Conservation (phyloP, 2,329 filamentous ascomycete species). For the Thielaviopsis punctulata region DNA sequence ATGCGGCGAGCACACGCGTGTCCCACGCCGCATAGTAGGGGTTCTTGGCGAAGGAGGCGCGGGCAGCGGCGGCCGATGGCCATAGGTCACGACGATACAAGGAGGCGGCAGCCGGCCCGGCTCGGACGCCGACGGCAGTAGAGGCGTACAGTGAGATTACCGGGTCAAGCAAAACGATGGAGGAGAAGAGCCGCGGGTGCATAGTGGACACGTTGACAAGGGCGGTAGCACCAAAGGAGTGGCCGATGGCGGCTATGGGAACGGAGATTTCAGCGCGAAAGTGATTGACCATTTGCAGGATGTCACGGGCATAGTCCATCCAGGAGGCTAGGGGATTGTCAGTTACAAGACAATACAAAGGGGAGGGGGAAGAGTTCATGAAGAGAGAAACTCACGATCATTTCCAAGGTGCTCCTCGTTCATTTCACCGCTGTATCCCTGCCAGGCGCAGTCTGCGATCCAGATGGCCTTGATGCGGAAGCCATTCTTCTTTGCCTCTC, state of each 20-base stretch:
- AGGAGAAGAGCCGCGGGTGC: conserved; percentile 64
- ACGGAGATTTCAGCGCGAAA: conserved; percentile 52
- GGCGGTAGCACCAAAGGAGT: conserved; percentile 71
- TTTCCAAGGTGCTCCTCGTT: conserved; percentile 67
- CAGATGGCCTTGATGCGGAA: conserved; percentile 67
- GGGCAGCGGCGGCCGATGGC: conserved; percentile 58
- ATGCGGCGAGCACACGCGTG: conserved; percentile 55
- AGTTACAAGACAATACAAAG: background rate
- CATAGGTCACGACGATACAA: conserved; percentile 61
- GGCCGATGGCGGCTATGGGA: conserved; percentile 69
- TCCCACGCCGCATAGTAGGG: conserved; percentile 66
- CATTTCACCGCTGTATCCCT: conserved; percentile 60
- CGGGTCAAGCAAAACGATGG: conserved; percentile 67
- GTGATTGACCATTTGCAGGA: conserved; percentile 68
- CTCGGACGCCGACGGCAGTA: background rate
- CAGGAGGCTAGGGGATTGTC: conserved; percentile 46
- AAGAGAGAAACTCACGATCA: conserved; percentile 46
- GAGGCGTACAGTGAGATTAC: conserved; percentile 42
- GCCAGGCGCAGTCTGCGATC: conserved; percentile 78
- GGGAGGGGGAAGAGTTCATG: background rate
- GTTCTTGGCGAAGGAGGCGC: conserved; percentile 45
- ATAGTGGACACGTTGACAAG: conserved; percentile 55
- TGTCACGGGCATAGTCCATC: conserved; percentile 71
- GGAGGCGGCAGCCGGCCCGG: conserved; percentile 39
- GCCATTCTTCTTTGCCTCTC: conserved; percentile 33